A percentile compares a stretch with the other conserved stretches of the same genome.
Evolutionary conservation across 495 filamentous ascomycete species (phyloP).

Genomic region (Polyplosphaeria fusca): DNA sequence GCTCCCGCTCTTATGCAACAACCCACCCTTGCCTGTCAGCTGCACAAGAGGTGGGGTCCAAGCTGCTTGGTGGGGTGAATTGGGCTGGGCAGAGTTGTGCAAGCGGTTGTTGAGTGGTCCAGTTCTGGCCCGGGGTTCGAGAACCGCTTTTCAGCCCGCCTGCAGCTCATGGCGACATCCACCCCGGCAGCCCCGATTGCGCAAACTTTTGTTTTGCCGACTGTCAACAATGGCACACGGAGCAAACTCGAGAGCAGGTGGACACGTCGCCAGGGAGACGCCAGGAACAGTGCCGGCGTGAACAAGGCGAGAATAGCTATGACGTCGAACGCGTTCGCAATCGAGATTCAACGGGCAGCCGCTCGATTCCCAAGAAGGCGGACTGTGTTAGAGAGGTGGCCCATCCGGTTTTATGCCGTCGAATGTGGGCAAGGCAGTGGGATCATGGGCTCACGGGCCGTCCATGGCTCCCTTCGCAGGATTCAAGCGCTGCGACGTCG

Average conservation of each 20-base stretch:
- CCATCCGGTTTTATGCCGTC: slow-evolving; percentile 26
- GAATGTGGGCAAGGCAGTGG: slow-evolving; percentile 22
- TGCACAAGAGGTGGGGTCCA: slow-evolving; percentile 25
- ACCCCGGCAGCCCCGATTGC: slow-evolving; percentile 23
- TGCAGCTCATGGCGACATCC: slow-evolving; percentile 17
- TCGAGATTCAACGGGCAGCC: not conserved
- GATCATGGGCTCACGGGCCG: slow-evolving; percentile 22
- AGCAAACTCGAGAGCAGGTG: not conserved
- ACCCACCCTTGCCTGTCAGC: slow-evolving; percentile 34
- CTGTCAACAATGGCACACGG: slow-evolving; percentile 1
- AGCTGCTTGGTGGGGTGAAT: slow-evolving; percentile 31
- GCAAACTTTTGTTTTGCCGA: slow-evolving; percentile 13
- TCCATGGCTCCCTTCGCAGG: slow-evolving; percentile 16
- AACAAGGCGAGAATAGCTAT: slow-evolving; percentile 9
- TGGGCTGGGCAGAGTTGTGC: slow-evolving; percentile 21
- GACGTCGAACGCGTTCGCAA: slow-evolving; percentile 17
- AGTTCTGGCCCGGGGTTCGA: slow-evolving; percentile 22
- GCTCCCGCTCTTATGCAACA: slow-evolving; percentile 1
- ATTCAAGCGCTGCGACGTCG: slow-evolving; percentile 27
- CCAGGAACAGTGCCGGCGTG: no score
- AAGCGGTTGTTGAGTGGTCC: slow-evolving; percentile 6
- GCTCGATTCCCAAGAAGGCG: slow-evolving; percentile 6
- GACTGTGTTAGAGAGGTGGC: slow-evolving; percentile 15
- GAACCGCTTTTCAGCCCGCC: slow-evolving; percentile 29
- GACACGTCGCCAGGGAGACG: no score